A percentile compares a stretch with the other conserved stretches of the same genome.
These are phyloP conservation scores for Fragilariopsis cylindrus DNA, from an alignment of 108 stramenopile species.

Conservation along the genomic window DNA sequence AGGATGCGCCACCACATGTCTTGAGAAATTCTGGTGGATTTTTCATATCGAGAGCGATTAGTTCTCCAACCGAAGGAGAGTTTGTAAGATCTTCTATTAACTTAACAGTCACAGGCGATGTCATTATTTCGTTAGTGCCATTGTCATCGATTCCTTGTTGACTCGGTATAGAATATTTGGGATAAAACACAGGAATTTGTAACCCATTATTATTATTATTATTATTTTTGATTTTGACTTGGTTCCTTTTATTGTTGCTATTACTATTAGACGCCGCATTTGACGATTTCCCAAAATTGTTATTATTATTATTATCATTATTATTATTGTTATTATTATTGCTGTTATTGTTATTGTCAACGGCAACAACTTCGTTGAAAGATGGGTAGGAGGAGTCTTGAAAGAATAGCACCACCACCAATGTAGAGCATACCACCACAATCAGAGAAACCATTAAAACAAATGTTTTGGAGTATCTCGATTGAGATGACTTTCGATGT, in stretches of 20 bases:
- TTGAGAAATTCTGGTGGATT: constrained; percentile 25
- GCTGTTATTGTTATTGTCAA: neutral
- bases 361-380: neutral
- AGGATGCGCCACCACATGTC: neutral
- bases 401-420: neutral
- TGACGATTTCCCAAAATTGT: neutral
- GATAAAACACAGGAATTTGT: constrained; percentile 12
- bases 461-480: neutral
- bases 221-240: neutral
- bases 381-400: neutral
- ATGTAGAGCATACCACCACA: neutral
- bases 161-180: neutral
- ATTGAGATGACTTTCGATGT: neutral
- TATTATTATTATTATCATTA: too few relatives aligned
- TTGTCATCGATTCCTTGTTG: neutral
- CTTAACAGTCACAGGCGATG: constrained; percentile 21
- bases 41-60: constrained; percentile 16
- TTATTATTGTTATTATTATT: neutral
- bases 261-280: too few relatives aligned
- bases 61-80: constrained; percentile 7
- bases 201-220: neutral
- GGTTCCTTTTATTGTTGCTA: neutral
- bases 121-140: neutral
- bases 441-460: neutral
- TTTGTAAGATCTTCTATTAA: constrained; percentile 16